A percentile compares a stretch with the other conserved stretches of the same genome.
Evolutionary conservation across 2,329 filamentous ascomycete genomes (phyloP).

Genomic region (Aspergillus glaucus): DNA sequence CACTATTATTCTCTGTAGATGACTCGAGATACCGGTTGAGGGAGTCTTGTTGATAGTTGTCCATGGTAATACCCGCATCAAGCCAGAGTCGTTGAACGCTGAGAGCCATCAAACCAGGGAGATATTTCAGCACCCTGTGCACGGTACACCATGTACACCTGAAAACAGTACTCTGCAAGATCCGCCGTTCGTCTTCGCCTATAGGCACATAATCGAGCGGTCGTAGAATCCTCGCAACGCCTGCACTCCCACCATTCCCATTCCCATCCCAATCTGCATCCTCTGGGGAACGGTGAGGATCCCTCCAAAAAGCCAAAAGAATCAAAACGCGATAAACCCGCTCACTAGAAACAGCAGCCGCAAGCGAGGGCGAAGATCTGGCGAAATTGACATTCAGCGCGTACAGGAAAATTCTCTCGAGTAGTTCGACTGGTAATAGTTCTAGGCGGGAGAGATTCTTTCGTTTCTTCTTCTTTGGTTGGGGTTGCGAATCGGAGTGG

Average conservation of each 20-base stretch:
- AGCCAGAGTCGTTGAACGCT: slow-evolving; percentile 30
- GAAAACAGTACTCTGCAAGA: slow-evolving; percentile 31
- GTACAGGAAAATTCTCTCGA: slow-evolving; percentile 49
- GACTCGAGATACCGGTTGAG: slow-evolving; percentile 16
- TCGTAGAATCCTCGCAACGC: slow-evolving; percentile 26
- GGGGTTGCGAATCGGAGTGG: neutral
- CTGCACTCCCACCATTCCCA: slow-evolving; percentile 3
- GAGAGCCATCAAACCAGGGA: slow-evolving; percentile 31
- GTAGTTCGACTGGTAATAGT: slow-evolving; percentile 43
- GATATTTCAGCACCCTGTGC: slow-evolving; percentile 24
- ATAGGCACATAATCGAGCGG: slow-evolving; percentile 31
- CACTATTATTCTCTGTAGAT: neutral
- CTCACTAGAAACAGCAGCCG: slow-evolving; percentile 33
- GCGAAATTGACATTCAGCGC: slow-evolving; percentile 42
- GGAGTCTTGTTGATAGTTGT: slow-evolving; percentile 7
- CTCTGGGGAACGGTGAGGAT: slow-evolving; percentile 4
- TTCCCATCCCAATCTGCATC: neutral
- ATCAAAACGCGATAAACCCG: slow-evolving; percentile 37
- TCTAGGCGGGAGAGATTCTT: slow-evolving; percentile 35
- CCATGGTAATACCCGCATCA: slow-evolving; percentile 17
- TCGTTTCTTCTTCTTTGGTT: slow-evolving; percentile 1
- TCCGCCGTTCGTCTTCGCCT: slow-evolving; percentile 17
- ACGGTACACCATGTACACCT: slow-evolving; percentile 36
- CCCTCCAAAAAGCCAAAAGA: slow-evolving; percentile 36
- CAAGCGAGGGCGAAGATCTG: slow-evolving; percentile 36